Evolutionary conservation across 106 monocot species (phyloP).

Genomic region (Dendrobium officinale): DNA sequence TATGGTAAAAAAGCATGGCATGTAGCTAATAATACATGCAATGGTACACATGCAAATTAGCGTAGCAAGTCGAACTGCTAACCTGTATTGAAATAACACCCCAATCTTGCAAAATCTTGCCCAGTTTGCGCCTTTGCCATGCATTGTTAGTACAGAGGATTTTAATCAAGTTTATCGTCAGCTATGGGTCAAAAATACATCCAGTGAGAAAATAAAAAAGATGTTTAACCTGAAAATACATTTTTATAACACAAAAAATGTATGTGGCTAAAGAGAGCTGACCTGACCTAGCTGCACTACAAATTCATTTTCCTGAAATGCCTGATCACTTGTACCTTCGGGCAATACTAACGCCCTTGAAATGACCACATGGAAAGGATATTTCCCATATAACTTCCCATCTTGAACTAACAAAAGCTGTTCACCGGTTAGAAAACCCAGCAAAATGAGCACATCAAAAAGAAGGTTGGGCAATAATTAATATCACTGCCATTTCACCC

Average conservation of each 20-base stretch:
- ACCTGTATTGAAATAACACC: conserved; percentile 79
- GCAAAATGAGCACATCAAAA: conserved; percentile 13
- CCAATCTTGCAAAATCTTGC: conserved; percentile 94
- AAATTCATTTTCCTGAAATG: conserved; percentile 77
- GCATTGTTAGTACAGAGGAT: conserved; percentile 89
- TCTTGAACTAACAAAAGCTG: conserved; percentile 86
- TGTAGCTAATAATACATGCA: neutral
- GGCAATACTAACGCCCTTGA: conserved; percentile 48
- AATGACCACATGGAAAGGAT: conserved; percentile 74
- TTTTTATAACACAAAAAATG: conserved; percentile 2
- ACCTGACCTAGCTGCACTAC: conserved; percentile 81
- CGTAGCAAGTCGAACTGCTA: neutral
- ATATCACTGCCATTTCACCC: neutral
- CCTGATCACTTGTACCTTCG: conserved; percentile 46
- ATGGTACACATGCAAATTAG: neutral
- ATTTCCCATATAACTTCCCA: conserved; percentile 73
- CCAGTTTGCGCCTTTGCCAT: conserved; percentile 96
- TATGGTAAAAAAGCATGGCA: neutral
- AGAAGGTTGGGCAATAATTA: neutral
- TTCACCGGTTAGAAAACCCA: conserved; percentile 17
- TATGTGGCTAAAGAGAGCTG: neutral
- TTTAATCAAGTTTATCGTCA: conserved; percentile 82
- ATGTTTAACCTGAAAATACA: neutral
- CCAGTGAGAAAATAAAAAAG: neutral
- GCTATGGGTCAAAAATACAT: conserved; percentile 28